Evolutionary conservation across 352 stramenopile species (phyloP), one percentile per base, ranked within the genome.

Genomic region (Globisporangium nunn): DNA sequence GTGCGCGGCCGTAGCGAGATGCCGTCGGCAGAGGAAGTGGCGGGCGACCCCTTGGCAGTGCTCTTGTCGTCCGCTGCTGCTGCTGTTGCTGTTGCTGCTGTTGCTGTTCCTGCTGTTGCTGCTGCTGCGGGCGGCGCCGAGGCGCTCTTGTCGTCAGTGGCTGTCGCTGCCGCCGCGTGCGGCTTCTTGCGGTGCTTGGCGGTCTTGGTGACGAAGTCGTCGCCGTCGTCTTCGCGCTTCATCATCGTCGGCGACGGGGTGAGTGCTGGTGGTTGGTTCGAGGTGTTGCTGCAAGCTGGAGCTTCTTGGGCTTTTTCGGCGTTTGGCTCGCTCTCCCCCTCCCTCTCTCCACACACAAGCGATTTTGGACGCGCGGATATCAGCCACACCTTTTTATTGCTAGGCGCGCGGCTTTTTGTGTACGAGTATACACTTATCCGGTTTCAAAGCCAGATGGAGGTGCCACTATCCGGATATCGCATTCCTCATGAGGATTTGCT

Each of bases 1-100:
- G 80, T 94, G 56, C 84, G 81, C 59, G 84, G 84, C n/a, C 84
- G 68, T 56, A 94, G 63, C 47, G 81, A 92, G 45, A 92, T 91
- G 47, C 67, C 66, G 6, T 76, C 67, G 45, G 58, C 62, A 47
- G 55, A 62, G 30, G 44, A 23, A 23, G 23, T 23, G 23, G 23
- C 23, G 23, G 23, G 23, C 23, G 23, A 23, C 23, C 23, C 23
- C 23, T 23, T 23, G 23, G 23, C 23, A 23, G 23, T 43, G 50
- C 37, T n/a, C 37, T 43, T 53, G 40, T 48, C 52, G 46, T 30
- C 57, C 23, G 23, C 23, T 23, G 17, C 60, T 53, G 44, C 29
- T 66, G 56, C 40, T 33, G 49, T 31, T n/a, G 56, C 35, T 43
- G 45, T 23, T 23, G 23, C 23, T 23, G 23, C 23, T 23, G 23